These are phyloP conservation scores for Lodderomyces parapsilosis DNA, from an alignment of 1,139 yeast genomes.

Conservation along the genomic window DNA sequence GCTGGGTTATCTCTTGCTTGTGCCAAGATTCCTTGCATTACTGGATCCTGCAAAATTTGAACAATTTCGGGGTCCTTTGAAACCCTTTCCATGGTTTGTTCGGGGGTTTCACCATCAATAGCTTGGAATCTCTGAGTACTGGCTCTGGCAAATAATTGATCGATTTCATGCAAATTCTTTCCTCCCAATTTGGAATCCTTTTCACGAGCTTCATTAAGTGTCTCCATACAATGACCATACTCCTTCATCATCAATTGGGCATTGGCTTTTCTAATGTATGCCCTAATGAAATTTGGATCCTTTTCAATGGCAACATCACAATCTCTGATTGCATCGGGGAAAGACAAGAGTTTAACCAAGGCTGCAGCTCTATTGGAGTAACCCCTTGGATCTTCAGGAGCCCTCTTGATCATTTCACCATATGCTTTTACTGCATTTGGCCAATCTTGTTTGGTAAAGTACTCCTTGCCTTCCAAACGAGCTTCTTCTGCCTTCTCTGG, in stretches of 20 bases:
- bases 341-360: slow-evolving; percentile 87
- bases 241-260: slow-evolving; percentile 93
- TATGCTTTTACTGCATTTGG: slow-evolving; percentile 95
- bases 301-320: slow-evolving; percentile 85
- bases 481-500: slow-evolving; percentile 96
- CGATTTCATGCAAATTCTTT: slow-evolving; percentile 73
- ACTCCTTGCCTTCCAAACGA: slow-evolving; percentile 86
- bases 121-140: slow-evolving; percentile 74
- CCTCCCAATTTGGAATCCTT: slow-evolving; percentile 66
- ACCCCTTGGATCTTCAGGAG: slow-evolving; percentile 95
- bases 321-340: slow-evolving; percentile 94
- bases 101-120: slow-evolving; percentile 88
- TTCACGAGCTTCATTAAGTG: slow-evolving; percentile 74
- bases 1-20: slow-evolving; percentile 97
- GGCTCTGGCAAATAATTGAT: slow-evolving; percentile 78
- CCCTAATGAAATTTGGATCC: slow-evolving; percentile 89
- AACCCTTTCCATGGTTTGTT: slow-evolving; percentile 89
- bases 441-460: slow-evolving; percentile 90
- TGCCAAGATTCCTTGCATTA: slow-evolving; percentile 90
- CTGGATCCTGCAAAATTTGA: slow-evolving; percentile 89
- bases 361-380: slow-evolving; percentile 99
- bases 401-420: slow-evolving; percentile 93
- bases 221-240: slow-evolving; percentile 76
- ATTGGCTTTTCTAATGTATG: slow-evolving; percentile 94
- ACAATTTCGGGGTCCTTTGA: slow-evolving; percentile 93